Conservation (phyloP, 441 rosid species). For the Capsella rubella region DNA sequence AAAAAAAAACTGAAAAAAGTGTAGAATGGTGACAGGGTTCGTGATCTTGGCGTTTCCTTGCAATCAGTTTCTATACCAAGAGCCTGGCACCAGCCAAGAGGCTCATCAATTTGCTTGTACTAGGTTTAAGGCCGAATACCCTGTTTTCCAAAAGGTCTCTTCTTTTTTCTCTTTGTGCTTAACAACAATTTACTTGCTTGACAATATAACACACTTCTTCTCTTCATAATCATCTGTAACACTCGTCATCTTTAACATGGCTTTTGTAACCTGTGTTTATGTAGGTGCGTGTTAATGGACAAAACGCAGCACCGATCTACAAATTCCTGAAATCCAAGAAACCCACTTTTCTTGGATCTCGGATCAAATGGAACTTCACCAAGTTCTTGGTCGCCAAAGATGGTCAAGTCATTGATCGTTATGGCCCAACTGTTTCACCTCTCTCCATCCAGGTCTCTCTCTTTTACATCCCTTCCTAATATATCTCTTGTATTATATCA, state of each 20-base stretch:
- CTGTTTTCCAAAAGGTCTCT: constrained; percentile 61
- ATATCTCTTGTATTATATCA: no score
- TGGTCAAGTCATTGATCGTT: constrained; percentile 57
- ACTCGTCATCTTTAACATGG: background rate
- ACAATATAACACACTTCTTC: no score
- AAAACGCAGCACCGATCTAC: constrained; percentile 57
- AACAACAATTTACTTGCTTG: no score
- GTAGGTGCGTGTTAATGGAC: constrained; percentile 63
- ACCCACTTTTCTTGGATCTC: constrained; percentile 53
- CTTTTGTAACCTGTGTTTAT: background rate
- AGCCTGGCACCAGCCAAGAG: constrained; percentile 65
- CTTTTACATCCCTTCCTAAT: background rate
- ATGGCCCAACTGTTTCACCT: constrained; percentile 55
- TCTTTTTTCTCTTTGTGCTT: no score
- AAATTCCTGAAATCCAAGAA: constrained; percentile 64
- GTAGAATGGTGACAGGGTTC: constrained; percentile 47
- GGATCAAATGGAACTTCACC: constrained; percentile 74
- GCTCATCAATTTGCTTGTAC: constrained; percentile 66
- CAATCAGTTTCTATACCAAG: constrained; percentile 71
- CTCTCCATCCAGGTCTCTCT: constrained; percentile 52
- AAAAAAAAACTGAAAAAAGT: no score
- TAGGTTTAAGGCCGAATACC: constrained; percentile 68
- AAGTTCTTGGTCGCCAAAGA: constrained; percentile 64
- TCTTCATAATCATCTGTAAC: no score
- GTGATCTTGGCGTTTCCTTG: constrained; percentile 78